These are phyloP conservation scores for Amylostereum areolatum DNA, from an alignment of 1,284 basidiomycete species.

Conservation along the genomic window DNA sequence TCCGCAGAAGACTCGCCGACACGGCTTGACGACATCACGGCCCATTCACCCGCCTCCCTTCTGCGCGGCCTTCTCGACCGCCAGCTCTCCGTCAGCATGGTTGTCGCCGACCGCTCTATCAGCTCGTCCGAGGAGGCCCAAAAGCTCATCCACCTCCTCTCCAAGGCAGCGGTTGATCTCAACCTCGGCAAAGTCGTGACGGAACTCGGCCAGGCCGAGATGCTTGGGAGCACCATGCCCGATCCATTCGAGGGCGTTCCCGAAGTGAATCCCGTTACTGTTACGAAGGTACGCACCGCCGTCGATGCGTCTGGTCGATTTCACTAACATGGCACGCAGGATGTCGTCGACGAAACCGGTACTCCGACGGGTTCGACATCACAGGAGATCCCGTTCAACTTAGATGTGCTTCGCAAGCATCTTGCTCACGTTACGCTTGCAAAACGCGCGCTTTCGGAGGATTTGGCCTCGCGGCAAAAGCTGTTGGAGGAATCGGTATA, in stretches of 20 bases:
- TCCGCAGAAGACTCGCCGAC: constrained; percentile 26
- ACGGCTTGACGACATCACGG: constrained; percentile 15
- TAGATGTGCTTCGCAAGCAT: constrained; percentile 61
- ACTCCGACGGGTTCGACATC: constrained; percentile 8
- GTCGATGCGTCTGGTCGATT: no score
- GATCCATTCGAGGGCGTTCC: constrained; percentile 50
- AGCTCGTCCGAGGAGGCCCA: constrained; percentile 47
- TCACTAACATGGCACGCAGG: no score
- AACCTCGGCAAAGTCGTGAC: constrained; percentile 44
- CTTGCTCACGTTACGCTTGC: constrained; percentile 59
- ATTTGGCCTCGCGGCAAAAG: constrained; percentile 72
- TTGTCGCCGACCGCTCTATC: constrained; percentile 56
- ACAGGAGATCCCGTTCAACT: constrained; percentile 64
- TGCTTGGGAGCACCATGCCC: constrained; percentile 31
- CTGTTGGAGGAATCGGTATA: constrained; percentile 82
- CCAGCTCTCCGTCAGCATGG: constrained; percentile 42
- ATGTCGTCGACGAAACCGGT: constrained; percentile 1
- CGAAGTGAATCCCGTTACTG: constrained; percentile 48
- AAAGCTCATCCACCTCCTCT: constrained; percentile 48
- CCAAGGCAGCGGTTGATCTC: constrained; percentile 52
- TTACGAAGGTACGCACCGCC: constrained; percentile 25
- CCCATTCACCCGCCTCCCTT: constrained; percentile 29
- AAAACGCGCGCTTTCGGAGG: constrained; percentile 57
- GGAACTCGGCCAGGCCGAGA: constrained; percentile 51
- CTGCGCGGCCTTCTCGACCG: constrained; percentile 44